Evolutionary conservation across 2,329 filamentous ascomycete species (phyloP).

Genomic region (Fusarium circinatum): DNA sequence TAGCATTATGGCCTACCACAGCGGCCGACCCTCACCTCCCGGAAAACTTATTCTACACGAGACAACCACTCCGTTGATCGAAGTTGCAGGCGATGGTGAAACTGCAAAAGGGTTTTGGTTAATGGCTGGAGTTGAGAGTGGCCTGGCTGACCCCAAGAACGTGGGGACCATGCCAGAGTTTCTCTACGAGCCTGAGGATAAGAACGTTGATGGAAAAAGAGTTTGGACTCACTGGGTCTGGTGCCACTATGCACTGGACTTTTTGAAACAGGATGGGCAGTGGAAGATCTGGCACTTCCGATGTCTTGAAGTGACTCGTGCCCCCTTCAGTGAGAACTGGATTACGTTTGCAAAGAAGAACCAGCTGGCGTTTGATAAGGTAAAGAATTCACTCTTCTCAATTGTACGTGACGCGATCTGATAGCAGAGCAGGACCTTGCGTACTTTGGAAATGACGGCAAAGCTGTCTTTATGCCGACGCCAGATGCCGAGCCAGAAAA

Average conservation of each 20-base stretch:
- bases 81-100: neutral
- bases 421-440: accelerated
- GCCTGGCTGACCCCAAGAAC: neutral
- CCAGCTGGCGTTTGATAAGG: neutral
- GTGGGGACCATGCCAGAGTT: neutral
- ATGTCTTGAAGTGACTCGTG: neutral
- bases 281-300: neutral
- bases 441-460: neutral
- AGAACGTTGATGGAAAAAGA: neutral
- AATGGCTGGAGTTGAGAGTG: neutral
- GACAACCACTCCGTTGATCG: neutral
- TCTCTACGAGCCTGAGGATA: neutral
- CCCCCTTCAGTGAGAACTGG: neutral
- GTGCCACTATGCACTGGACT: neutral
- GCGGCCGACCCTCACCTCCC: accelerated
- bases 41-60: neutral
- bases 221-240: neutral
- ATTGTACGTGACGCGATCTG: accelerated
- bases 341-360: neutral
- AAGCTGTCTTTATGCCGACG: neutral
- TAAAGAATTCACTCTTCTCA: accelerated
- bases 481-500: neutral
- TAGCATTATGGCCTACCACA: neutral
- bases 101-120: neutral
- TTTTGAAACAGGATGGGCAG: neutral